Evolutionary conservation across 176 grass and related monocot species (phyloP).

Genomic region (Carex littledalei): DNA sequence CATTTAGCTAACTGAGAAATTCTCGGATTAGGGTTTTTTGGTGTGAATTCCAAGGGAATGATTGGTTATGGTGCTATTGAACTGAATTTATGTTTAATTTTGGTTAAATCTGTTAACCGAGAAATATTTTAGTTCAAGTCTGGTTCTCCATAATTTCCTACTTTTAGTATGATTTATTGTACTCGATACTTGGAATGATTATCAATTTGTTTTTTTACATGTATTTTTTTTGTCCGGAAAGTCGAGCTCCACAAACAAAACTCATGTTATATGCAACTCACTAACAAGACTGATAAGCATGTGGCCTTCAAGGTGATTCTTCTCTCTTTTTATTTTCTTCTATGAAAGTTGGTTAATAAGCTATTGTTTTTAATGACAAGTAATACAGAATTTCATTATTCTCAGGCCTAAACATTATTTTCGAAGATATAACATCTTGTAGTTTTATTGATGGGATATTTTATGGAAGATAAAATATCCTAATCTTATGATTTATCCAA

Average conservation of each 20-base stretch:
- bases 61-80: constrained; percentile 4
- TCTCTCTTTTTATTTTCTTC: not conserved
- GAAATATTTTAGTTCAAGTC: not conserved
- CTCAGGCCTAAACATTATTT: not conserved
- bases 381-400: not conserved
- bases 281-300: constrained; percentile 72
- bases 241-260: constrained; percentile 68
- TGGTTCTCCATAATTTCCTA: not conserved
- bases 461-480: not conserved
- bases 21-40: not conserved
- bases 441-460: not conserved
- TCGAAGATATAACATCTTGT: not conserved
- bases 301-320: constrained; percentile 72
- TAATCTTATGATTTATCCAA: not conserved
- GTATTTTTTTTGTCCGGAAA: constrained; percentile 12
- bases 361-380: not conserved
- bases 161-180: not conserved
- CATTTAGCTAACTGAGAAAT: not conserved
- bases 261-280: constrained; percentile 60
- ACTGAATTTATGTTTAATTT: not conserved
- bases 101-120: not conserved
- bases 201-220: constrained; percentile 2
- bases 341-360: not conserved
- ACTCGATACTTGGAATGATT: not conserved
- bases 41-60: not conserved